Base-by-base conservation (phyloP, 805 yeast species). In the Candida michaelii region DNA sequence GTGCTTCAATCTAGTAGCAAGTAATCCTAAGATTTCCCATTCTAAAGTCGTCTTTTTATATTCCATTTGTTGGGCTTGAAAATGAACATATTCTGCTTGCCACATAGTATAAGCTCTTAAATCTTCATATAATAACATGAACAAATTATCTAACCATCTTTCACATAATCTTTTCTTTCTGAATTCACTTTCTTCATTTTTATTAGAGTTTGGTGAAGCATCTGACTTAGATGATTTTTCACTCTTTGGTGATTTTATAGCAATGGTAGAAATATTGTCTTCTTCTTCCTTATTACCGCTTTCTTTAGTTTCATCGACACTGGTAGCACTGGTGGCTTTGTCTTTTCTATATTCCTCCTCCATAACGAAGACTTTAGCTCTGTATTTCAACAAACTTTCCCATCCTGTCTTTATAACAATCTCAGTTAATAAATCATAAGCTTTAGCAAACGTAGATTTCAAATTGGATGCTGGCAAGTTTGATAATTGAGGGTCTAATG, bases 21-120 rank as follows among this genome's bases (percentile, higher is more conserved):
- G 82, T 53, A 80, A 71, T 1, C 99, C 99, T 48, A 90, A 73
- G 27, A 88, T 71, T 64, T 95, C 97, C 97, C 97, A 90, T 63
- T 90, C 97, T 44, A 85, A 67, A 0, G 96, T 82, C 21, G 83
- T 69, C 58, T 87, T 89, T 53, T 79, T 80, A 60, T 84, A 85
- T 32, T 80, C 82, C 60, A 88, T 73, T 62, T 88, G 87, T 60
- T 89, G 96, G 5, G 95, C 88, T 61, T 85, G 89, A 66, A 85
- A 84, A 63, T 91, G 96, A 48, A 89, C 78, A 51, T 77, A 76
- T 60, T 93, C 97, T 0, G 96, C 89, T 60, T 89, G 90, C 93
- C 96, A 91, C 74, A 88, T 77, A 1, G 97, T 89, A 60, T 86
- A 91, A 1, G 87, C 81, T 55, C 85, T 73, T 54, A 86, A 72